Evolutionary conservation across 176 grass and related monocot genomes (phyloP).

Genomic region (Ampelocalamus luodianensis): DNA sequence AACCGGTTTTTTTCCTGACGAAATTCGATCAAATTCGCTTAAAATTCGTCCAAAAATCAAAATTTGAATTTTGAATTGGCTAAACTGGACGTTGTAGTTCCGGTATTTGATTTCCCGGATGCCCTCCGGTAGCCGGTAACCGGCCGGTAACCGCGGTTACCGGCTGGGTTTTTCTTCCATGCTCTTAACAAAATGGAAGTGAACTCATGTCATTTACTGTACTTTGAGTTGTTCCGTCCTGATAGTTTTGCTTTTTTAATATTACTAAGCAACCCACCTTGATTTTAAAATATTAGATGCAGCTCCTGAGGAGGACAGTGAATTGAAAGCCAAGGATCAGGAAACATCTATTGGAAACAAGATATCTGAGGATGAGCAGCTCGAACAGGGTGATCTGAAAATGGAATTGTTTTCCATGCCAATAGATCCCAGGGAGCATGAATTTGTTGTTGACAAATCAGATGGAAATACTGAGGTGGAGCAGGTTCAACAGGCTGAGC

Average conservation of each 20-base stretch:
- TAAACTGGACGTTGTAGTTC: too few relatives aligned
- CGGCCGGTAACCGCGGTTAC: too few relatives aligned
- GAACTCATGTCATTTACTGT: conserved; percentile 16
- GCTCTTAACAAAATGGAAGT: conserved; percentile 19
- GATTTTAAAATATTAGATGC: conserved; percentile 48
- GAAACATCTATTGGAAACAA: conserved; percentile 57
- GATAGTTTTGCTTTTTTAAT: conserved; percentile 37
- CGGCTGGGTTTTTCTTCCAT: too few relatives aligned
- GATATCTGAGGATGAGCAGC: conserved; percentile 59
- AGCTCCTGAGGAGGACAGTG: conserved; percentile 52
- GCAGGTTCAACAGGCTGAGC: conserved; percentile 23
- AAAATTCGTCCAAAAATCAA: too few relatives aligned
- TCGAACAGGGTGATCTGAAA: conserved; percentile 22
- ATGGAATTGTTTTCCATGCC: conserved; percentile 16
- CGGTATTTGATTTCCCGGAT: too few relatives aligned
- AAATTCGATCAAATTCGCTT: too few relatives aligned
- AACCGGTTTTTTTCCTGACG: too few relatives aligned
- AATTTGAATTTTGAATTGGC: too few relatives aligned
- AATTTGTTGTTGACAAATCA: conserved; percentile 40
- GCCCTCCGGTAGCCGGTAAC: too few relatives aligned
- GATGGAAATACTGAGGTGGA: conserved; percentile 34
- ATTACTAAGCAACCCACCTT: conserved; percentile 30
- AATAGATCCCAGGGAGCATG: conserved; percentile 26
- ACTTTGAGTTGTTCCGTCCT: conserved; percentile 30
- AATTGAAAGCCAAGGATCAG: conserved; percentile 45